These are phyloP conservation scores for Didymella pinodella DNA, from an alignment of 2,329 filamentous ascomycete genomes.

Conservation along the genomic window DNA sequence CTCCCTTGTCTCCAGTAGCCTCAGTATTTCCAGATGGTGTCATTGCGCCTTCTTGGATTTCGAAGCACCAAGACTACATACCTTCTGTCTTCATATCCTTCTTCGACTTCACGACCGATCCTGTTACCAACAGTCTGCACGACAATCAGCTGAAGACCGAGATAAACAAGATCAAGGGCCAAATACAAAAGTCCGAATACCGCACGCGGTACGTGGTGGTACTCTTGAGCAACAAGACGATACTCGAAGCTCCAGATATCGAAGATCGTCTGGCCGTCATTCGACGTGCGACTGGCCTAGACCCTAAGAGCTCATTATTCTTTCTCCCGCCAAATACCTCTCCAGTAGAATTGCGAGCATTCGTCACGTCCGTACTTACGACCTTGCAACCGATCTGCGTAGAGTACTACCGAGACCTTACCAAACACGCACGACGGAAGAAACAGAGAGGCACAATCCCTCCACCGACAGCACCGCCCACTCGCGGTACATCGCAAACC, in stretches of 20 bases:
- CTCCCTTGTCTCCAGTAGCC: conserved; percentile 84
- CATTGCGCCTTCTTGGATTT: conserved; percentile 81
- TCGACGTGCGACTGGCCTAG: conserved; percentile 78
- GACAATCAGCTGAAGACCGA: conserved; percentile 90
- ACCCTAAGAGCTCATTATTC: conserved; percentile 81
- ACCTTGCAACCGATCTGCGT: conserved; percentile 76
- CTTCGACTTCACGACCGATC: conserved; percentile 77
- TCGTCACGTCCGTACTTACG: conserved; percentile 75
- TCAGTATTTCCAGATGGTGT: conserved; percentile 88
- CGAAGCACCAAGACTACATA: conserved; percentile 85
- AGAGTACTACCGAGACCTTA: conserved; percentile 93
- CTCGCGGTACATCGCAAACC: conserved; percentile 82
- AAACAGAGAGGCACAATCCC: conserved; percentile 79
- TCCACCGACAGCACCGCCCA: conserved; percentile 82
- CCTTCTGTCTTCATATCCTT: conserved; percentile 84
- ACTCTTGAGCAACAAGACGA: conserved; percentile 74
- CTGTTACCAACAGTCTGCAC: conserved; percentile 75
- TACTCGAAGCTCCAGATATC: conserved; percentile 64
- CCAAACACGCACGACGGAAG: conserved; percentile 91
- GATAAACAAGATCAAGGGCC: conserved; percentile 77
- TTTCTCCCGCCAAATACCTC: conserved; percentile 80
- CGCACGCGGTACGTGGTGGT: conserved; percentile 80
- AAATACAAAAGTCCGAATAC: conserved; percentile 74
- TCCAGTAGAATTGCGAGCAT: conserved; percentile 73
- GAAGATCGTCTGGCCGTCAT: conserved; percentile 83